These are phyloP conservation scores for Oxytropis ochrocephala DNA, from an alignment of 306 rosid species.

Conservation along the genomic window DNA sequence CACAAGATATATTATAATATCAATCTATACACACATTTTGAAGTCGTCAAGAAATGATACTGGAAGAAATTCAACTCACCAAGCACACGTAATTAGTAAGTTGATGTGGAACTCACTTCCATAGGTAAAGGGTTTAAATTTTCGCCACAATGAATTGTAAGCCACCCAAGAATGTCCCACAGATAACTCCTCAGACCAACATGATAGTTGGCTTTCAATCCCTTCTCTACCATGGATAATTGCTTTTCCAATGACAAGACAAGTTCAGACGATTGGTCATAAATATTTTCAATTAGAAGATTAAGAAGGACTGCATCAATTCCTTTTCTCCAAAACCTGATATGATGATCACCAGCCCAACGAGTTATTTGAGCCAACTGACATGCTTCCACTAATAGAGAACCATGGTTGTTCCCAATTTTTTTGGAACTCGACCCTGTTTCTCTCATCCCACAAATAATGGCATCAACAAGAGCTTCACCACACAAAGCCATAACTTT, in stretches of 20 bases:
- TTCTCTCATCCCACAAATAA: constrained; percentile 55
- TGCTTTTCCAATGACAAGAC: constrained; percentile 48
- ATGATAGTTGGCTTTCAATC: constrained; percentile 41
- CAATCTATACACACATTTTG: neutral
- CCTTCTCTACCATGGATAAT: constrained; percentile 42
- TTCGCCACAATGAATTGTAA: constrained; percentile 54
- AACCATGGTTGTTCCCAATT: constrained; percentile 32
- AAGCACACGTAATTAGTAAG: constrained; percentile 58
- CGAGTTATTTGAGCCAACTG: constrained; percentile 65
- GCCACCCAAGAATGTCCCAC: constrained; percentile 94
- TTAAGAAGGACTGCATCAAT: constrained; percentile 64
- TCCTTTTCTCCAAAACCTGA: constrained; percentile 61
- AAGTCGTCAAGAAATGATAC: constrained; percentile 12
- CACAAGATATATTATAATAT: neutral
- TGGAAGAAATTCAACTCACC: constrained; percentile 43
- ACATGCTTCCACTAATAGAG: constrained; percentile 63
- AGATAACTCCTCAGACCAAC: constrained; percentile 47
- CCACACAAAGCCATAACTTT: constrained; percentile 43
- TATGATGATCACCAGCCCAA: constrained; percentile 83
- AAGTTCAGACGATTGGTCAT: constrained; percentile 23
- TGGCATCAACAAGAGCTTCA: constrained; percentile 63
- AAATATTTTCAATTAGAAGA: constrained; percentile 56
- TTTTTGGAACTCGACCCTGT: constrained; percentile 32
- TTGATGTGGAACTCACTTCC: constrained; percentile 39
- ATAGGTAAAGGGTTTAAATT: constrained; percentile 37